Percentiles rank a stretch among this genome's conserved stretches.
phyloP scores from a whole-genome alignment of 495 filamentous ascomycete genomes.

The Glonium stellatum region DNA sequence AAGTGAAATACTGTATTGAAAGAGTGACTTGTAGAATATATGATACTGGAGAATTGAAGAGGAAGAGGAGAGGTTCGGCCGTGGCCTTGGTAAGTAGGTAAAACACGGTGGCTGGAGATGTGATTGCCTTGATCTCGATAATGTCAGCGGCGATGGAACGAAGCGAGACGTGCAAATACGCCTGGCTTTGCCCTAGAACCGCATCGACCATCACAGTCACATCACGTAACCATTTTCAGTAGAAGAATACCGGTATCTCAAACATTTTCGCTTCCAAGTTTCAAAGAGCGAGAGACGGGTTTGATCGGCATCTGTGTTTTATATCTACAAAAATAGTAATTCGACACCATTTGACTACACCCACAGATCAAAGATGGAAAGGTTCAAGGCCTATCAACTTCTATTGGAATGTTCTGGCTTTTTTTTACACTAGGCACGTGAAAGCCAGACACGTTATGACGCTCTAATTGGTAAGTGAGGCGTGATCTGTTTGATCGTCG shows the following conservation, averaged over 20 bases:
- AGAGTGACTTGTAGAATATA: constrained; percentile 14
- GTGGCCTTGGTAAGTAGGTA: neutral
- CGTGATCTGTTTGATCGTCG: too few relatives aligned
- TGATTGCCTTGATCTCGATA: neutral
- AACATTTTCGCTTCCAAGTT: neutral
- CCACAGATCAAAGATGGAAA: too few relatives aligned
- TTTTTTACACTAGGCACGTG: too few relatives aligned
- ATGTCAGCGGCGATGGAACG: neutral
- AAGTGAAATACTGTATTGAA: constrained; percentile 10
- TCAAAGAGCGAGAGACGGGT: too few relatives aligned
- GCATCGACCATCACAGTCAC: neutral
- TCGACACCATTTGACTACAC: too few relatives aligned
- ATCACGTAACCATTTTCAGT: neutral
- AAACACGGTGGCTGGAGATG: neutral
- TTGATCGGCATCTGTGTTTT: too few relatives aligned
- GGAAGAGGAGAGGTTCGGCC: constrained; percentile 1
- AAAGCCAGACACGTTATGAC: too few relatives aligned
- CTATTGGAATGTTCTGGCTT: too few relatives aligned
- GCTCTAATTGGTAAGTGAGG: too few relatives aligned
- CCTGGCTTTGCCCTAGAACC: neutral
- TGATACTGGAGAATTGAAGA: constrained; percentile 24
- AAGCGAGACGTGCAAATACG: neutral
- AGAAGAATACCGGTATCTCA: neutral
- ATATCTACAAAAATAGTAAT: too few relatives aligned
- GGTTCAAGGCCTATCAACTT: too few relatives aligned